Percentiles rank a stretch among this genome's conserved stretches.
phyloP scores from a whole-genome alignment of 1,284 basidiomycete species.

The Puccinia brachypodii region DNA sequence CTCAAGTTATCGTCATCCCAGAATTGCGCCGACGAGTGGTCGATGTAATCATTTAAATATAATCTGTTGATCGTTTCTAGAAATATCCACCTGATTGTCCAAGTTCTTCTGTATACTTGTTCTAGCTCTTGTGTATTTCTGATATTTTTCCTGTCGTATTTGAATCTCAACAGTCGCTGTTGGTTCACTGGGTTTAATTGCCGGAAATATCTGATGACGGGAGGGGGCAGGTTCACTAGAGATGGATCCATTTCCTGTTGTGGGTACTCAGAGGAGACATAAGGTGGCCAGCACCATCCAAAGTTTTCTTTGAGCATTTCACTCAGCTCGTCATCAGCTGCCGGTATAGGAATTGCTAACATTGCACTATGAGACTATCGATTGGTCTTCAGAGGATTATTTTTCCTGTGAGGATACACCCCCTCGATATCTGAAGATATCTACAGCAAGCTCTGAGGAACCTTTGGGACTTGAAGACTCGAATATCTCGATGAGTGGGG shows the following conservation, averaged over 20 bases:
- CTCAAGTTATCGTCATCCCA: slow-evolving; percentile 22
- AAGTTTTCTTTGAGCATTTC: slow-evolving; percentile 17
- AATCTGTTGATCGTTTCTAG: slow-evolving; percentile 21
- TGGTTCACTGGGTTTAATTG: slow-evolving; percentile 8
- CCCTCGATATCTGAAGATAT: background rate
- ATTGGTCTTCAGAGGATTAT: background rate
- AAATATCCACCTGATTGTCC: slow-evolving; percentile 30
- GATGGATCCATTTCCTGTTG: background rate
- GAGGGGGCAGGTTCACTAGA: background rate
- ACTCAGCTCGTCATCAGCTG: background rate
- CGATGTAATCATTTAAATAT: background rate
- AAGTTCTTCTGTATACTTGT: slow-evolving; percentile 8
- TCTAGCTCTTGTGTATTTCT: slow-evolving; percentile 5
- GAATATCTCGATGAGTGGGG: background rate
- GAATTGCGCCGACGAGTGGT: slow-evolving; percentile 14
- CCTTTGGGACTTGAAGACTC: background rate
- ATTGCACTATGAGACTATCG: background rate
- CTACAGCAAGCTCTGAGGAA: background rate
- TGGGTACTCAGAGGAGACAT: background rate
- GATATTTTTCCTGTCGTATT: background rate
- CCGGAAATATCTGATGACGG: slow-evolving; percentile 18
- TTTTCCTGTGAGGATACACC: background rate
- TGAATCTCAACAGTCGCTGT: slow-evolving; percentile 7
- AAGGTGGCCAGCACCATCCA: slow-evolving; percentile 37
- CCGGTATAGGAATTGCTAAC: background rate